Evolutionary conservation across 257 asterid genomes (phyloP).

Genomic region (Salvia rosmarinus): DNA sequence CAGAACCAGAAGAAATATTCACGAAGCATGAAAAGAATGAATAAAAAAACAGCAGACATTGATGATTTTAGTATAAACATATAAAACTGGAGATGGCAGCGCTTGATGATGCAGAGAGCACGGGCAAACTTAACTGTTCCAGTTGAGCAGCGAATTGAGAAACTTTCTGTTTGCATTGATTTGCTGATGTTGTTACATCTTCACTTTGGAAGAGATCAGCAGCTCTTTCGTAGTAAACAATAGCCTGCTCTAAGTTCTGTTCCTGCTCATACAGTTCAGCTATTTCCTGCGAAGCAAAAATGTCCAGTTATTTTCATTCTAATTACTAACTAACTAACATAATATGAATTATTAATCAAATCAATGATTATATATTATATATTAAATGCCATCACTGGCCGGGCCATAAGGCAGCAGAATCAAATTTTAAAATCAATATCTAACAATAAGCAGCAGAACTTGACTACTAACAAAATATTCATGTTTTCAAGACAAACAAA

Average conservation of each 20-base stretch:
- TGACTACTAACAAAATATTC: slow-evolving; percentile 2
- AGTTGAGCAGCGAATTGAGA: slow-evolving; percentile 91
- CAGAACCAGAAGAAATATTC: neutral
- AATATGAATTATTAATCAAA: neutral
- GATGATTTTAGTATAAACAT: slow-evolving; percentile 1
- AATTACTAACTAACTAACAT: slow-evolving; percentile 7
- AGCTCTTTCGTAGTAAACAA: slow-evolving; percentile 80
- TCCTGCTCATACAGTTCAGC: slow-evolving; percentile 90
- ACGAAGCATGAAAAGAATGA: neutral
- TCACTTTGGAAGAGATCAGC: slow-evolving; percentile 92
- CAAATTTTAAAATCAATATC: neutral
- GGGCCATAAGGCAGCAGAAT: neutral
- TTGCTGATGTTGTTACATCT: slow-evolving; percentile 79
- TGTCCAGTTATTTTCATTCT: slow-evolving; percentile 6
- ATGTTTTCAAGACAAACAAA: too few species aligned
- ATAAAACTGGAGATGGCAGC: slow-evolving; percentile 5
- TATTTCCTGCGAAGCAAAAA: slow-evolving; percentile 68
- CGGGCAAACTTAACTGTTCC: slow-evolving; percentile 67
- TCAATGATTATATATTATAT: neutral
- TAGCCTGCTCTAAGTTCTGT: slow-evolving; percentile 77
- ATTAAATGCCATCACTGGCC: slow-evolving; percentile 2
- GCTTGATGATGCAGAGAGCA: slow-evolving; percentile 25
- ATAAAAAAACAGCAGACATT: neutral
- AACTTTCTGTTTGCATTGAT: slow-evolving; percentile 92
- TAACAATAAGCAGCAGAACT: slow-evolving; percentile 16